Conservation (phyloP, 305 asterid genomes). For the Fraxinus baroniana region DNA sequence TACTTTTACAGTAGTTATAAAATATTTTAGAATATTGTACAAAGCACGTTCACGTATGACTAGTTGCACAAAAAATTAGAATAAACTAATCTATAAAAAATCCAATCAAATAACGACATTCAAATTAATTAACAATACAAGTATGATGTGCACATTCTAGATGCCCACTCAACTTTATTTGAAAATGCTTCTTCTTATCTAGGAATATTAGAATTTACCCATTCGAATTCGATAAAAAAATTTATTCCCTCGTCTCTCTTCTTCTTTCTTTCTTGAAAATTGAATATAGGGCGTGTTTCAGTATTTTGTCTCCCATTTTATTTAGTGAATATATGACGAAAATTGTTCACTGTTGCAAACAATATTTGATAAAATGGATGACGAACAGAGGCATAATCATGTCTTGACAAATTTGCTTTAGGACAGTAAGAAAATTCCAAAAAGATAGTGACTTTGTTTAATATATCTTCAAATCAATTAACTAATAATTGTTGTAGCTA, state of each 20-base stretch:
- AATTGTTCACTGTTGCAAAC: too few relatives aligned
- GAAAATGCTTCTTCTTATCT: not conserved
- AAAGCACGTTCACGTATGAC: too few relatives aligned
- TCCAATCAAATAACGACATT: not conserved
- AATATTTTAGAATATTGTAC: too few relatives aligned
- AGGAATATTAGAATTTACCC: not conserved
- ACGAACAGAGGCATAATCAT: not conserved
- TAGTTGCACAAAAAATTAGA: not conserved
- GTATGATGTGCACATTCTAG: constrained; percentile 7
- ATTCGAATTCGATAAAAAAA: too few relatives aligned
- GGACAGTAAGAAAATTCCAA: not conserved
- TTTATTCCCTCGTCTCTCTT: not conserved
- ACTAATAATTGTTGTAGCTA: constrained; percentile 18
- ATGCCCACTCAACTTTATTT: constrained; percentile 8
- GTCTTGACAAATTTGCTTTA: not conserved
- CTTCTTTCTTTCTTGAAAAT: not conserved
- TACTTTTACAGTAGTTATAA: too few relatives aligned
- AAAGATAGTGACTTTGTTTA: constrained; percentile 6
- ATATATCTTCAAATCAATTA: constrained; percentile 14
- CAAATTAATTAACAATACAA: constrained; percentile 6
- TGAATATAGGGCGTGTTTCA: not conserved
- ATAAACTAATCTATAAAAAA: not conserved
- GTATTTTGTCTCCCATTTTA: too few relatives aligned
- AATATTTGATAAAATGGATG: too few relatives aligned
- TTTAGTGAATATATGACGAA: too few relatives aligned